Conservation (phyloP, 148 eudicot species). For the Camellia sinensis region DNA sequence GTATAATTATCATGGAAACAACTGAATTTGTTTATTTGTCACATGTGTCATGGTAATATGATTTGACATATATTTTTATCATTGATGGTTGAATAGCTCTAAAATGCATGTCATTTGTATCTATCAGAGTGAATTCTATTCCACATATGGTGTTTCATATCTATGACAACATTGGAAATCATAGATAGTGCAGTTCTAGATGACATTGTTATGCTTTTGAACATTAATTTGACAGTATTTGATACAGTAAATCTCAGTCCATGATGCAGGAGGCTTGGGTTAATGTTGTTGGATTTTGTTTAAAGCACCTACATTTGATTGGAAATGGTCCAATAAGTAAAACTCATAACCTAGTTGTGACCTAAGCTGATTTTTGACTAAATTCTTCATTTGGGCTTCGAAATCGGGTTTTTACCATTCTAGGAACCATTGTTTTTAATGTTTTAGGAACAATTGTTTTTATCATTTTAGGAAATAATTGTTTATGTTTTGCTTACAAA, state of each 20-base stretch:
- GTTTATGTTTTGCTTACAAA: too few species aligned
- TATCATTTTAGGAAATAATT: too few species aligned
- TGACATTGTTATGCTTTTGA: not conserved
- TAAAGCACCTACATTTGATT: too few species aligned
- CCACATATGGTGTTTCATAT: not conserved
- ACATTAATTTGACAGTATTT: not conserved
- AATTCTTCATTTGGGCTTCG: too few species aligned
- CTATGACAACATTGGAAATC: not conserved
- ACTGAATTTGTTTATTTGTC: not conserved
- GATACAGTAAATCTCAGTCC: not conserved
- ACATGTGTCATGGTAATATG: not conserved
- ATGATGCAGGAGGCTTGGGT: too few species aligned
- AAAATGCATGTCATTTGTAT: not conserved
- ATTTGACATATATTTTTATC: not conserved
- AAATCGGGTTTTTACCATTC: too few species aligned
- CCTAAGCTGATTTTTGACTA: too few species aligned
- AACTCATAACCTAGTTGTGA: too few species aligned
- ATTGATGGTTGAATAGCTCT: not conserved
- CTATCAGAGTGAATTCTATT: not conserved
- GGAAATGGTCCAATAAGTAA: too few species aligned
- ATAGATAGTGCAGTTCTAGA: not conserved
- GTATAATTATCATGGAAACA: not conserved
- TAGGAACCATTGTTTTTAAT: too few species aligned
- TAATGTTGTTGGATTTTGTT: too few species aligned
- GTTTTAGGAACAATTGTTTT: too few species aligned